Base-by-base conservation (phyloP, 805 yeast species). In the Saccharomycopsis sp. region DNA sequence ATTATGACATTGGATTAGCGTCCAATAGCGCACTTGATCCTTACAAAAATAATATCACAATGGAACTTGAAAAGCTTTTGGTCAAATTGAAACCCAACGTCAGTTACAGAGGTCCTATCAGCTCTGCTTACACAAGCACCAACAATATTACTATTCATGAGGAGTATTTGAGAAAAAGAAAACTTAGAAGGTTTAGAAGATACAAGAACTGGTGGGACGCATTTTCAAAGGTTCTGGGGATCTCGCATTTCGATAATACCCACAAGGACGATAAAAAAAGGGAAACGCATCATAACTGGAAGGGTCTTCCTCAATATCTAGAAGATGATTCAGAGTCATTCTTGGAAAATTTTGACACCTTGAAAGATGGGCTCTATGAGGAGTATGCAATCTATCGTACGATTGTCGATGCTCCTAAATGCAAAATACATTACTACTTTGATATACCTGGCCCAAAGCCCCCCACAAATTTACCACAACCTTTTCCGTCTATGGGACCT, bases 311-410 rank as follows among this genome's bases (percentile, higher is more conserved):
- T 10, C 68, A 92, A 27, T 89, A 88, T 55, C 54, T 75, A n/a
- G 67, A 67, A 8, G 59, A 55, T 5, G 64, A 59, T 18, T 56
- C 53, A 4, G 53, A 58, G 2, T 46, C 51, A 5, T 52, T 67
- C 3, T 48, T 57, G 10, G 63, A 56, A n/a, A 56, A 55, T 31
- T 52, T 43, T 15, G 55, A 50, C 5, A 52, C 55, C 1, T 60
- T 60, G 10, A 64, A 63, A 10, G 67, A 64, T 16, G 29, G 25
- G 23, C 25, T 44, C 3, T 29, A 18, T 10, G 70, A 74, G 20
- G 96, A 92, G 53, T 92, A 92, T 58, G 97, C 92, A 0, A 82
- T 79, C 56, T 80, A 73, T 48, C 73, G 92, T 5, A 72, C 74
- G 36, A 58, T 92, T 1, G 50, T 87, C 4, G 83, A 78, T 44